phyloP scores from a whole-genome alignment of 225 moss, liverwort and hornwort species.

The Marchantia paleacea region DNA sequence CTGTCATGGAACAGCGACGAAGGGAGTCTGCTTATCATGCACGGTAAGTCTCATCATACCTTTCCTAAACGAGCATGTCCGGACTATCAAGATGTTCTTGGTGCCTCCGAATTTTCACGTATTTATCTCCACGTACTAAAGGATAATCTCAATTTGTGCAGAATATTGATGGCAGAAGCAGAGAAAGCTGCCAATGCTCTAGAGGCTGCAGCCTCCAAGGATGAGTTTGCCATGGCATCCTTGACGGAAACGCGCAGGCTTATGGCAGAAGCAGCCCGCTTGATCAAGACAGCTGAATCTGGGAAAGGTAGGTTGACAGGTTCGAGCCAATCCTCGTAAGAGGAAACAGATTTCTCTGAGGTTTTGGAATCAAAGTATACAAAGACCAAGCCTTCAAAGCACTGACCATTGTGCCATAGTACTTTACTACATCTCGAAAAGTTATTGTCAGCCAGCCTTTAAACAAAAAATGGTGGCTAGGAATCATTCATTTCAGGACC shows the following conservation, averaged over 20 bases:
- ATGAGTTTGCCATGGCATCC: constrained; percentile 39
- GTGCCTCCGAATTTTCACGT: neutral
- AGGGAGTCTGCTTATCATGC: constrained; percentile 77
- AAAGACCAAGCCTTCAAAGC: neutral
- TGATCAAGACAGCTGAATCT: constrained; percentile 48
- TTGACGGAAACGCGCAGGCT: constrained; percentile 46
- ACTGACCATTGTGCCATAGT: constrained; percentile 1
- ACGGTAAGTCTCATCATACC: constrained; percentile 44
- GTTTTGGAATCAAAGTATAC: neutral
- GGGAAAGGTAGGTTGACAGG: constrained; percentile 6
- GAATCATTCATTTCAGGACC: neutral
- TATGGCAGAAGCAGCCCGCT: constrained; percentile 47
- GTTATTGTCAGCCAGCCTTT: neutral
- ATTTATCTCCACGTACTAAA: neutral
- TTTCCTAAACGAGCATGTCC: no score
- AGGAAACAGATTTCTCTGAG: neutral
- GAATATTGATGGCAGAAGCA: constrained; percentile 51
- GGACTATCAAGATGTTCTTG: neutral
- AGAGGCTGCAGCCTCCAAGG: constrained; percentile 36
- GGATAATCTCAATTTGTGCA: constrained; percentile 10
- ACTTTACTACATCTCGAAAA: neutral
- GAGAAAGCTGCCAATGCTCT: constrained; percentile 42
- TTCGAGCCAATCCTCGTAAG: constrained; percentile 2
- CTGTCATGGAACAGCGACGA: constrained; percentile 62
- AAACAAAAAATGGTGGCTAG: neutral